Conservation (phyloP, 202 grass and related monocot genomes). For the Carex arenaria region DNA sequence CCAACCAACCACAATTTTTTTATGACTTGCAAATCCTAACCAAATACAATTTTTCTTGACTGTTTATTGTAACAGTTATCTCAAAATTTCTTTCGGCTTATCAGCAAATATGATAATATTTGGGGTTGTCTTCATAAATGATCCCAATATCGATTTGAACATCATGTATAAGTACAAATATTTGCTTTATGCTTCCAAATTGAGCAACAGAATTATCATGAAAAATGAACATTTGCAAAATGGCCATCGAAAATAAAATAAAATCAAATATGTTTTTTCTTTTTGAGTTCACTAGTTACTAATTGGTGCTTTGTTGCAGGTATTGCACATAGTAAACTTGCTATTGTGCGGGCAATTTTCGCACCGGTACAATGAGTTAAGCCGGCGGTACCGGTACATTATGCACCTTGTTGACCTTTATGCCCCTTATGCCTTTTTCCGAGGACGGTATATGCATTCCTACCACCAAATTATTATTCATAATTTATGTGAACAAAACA, state of each 20-base stretch:
- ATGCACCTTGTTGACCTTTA: slow-evolving; percentile 71
- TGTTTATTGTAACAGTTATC: too few relatives aligned
- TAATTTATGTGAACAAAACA: neutral
- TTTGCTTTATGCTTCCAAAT: neutral
- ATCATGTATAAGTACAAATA: neutral
- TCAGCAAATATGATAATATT: neutral
- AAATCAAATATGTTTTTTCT: neutral
- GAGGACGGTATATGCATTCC: slow-evolving; percentile 47
- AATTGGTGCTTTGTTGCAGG: slow-evolving; percentile 16
- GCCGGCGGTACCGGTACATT: slow-evolving; percentile 40
- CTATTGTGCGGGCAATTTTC: slow-evolving; percentile 43
- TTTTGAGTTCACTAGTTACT: neutral
- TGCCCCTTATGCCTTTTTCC: slow-evolving; percentile 62
- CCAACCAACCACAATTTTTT: neutral
- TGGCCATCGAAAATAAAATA: neutral
- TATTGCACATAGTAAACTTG: slow-evolving; percentile 54
- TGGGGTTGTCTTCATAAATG: neutral
- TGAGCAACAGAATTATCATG: neutral
- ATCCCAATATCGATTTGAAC: neutral
- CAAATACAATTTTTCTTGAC: neutral
- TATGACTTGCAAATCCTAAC: neutral
- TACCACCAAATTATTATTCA: neutral
- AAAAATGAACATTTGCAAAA: neutral
- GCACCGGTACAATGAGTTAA: slow-evolving; percentile 38
- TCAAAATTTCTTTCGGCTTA: neutral